Conservation (phyloP, 768 basidiomycete genomes). For the Dioszegia crocea region DNA sequence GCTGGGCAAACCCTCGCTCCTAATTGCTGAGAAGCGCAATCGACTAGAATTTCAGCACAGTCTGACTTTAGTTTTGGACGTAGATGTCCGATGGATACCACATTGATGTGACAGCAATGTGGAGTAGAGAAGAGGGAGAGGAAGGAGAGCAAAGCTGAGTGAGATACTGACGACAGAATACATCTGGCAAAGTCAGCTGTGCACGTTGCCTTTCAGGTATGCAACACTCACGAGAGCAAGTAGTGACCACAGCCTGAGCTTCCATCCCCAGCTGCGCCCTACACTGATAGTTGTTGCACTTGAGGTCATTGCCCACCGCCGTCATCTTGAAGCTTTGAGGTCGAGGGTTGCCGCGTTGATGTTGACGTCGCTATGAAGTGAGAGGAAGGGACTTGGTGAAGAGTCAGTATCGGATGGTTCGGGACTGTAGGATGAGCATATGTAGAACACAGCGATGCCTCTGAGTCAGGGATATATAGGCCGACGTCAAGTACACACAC, state of each 20-base stretch:
- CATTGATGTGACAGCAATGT: no score
- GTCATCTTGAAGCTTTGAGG: constrained; percentile 8
- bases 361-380: background rate
- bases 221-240: constrained; percentile 32
- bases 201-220: no score
- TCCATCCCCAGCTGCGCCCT: constrained; percentile 18
- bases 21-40: background rate
- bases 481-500: no score
- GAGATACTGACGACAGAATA: constrained; percentile 35
- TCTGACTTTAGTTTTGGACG: no score
- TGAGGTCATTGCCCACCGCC: constrained; percentile 16
- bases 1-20: background rate
- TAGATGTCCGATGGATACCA: no score
- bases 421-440: no score
- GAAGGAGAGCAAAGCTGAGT: background rate
- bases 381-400: background rate
- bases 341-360: background rate
- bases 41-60: background rate
- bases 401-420: no score
- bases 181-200: constrained; percentile 12
- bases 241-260: constrained; percentile 37
- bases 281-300: constrained; percentile 21
- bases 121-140: constrained; percentile 2
- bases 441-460: no score
- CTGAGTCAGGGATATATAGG: no score